Conservation (phyloP, 192 early-diverging fungal species). For the Polychytrium aggregatum region DNA sequence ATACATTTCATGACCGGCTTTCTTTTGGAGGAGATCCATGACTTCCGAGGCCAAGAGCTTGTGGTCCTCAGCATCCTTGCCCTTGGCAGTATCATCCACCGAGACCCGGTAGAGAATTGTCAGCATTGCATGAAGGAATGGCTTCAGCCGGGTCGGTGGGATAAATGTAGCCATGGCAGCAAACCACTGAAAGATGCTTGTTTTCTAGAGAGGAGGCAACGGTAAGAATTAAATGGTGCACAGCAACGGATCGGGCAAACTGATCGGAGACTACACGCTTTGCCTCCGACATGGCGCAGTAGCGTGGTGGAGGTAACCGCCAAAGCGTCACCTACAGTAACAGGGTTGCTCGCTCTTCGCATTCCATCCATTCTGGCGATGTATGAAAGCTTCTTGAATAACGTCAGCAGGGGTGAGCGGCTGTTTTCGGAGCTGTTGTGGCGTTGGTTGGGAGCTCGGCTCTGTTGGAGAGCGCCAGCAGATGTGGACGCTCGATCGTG, state of each 20-base stretch:
- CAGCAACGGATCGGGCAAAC: too few relatives aligned
- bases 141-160: conserved; percentile 33
- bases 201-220: conserved; percentile 53
- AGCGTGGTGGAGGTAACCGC: too few relatives aligned
- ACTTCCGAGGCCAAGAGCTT: conserved; percentile 71
- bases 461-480: too few relatives aligned
- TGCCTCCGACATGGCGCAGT: too few relatives aligned
- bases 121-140: conserved; percentile 62
- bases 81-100: conserved; percentile 58
- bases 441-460: conserved; percentile 8
- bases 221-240: too few relatives aligned
- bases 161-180: conserved; percentile 73
- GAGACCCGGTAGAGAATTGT: conserved; percentile 71
- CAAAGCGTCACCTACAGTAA: too few relatives aligned
- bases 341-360: too few relatives aligned
- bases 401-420: conserved; percentile 34
- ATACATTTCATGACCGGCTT: conserved; percentile 63
- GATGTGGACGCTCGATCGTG: too few relatives aligned
- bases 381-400: conserved; percentile 53
- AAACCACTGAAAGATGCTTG: conserved; percentile 82
- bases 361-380: conserved; percentile 47
- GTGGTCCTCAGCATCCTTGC: conserved; percentile 51
- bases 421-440: conserved; percentile 5
- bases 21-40: conserved; percentile 58
- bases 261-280: too few relatives aligned